Evolutionary conservation across 768 basidiomycete species (phyloP), one percentile per base, ranked within the genome.

Genomic region (Naganishia kalamii): DNA sequence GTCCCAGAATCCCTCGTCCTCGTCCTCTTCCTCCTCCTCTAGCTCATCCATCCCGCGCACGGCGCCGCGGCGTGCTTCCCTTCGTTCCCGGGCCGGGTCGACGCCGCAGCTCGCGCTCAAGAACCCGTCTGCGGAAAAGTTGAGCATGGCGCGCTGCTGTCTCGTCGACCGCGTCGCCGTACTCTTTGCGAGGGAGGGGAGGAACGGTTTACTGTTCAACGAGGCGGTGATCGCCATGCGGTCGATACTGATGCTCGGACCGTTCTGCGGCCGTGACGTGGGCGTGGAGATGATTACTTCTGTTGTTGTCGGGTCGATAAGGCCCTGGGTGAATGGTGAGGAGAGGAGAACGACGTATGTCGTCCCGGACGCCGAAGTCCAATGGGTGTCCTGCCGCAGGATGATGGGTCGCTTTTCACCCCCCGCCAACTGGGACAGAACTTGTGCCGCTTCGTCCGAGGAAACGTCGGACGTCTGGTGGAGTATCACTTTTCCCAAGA

Each of bases 21-120:
- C 61, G 29, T 49, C 62, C 4, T 63, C 62, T 49, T 63, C 62
- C n/a, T 63, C 62, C 13, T 63, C 62, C 23, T 63, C 62, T n/a
- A 46, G 27, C n/a, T 62, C 60, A 30, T 60, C 37, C 23, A 60
- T 19, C 33, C 57, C 43, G 3, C 43, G 27, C 40, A 17, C 57
- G 37, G 29, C 23, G 23, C 37, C 40, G 30, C 60, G 43, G 1
- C 60, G 27, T 4, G 54, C 54, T 40, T 57, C 54, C 23, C 37
- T 29, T 17, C 54, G 37, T 25, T 57, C 54, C 23, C 54, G n/a
- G 13, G 54, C 54, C 21, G 54, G 54, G n/a, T 57, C 54, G 3
- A 57, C 54, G 1, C 8, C 54, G 37, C 37, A 35, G 13, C 54
- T 57, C 10, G 54, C 54, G 30, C 54, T 57, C 12, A 57, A 15